Base-by-base conservation (phyloP, 1,284 basidiomycete species). In the Lentinula novae-zelandiae region DNA sequence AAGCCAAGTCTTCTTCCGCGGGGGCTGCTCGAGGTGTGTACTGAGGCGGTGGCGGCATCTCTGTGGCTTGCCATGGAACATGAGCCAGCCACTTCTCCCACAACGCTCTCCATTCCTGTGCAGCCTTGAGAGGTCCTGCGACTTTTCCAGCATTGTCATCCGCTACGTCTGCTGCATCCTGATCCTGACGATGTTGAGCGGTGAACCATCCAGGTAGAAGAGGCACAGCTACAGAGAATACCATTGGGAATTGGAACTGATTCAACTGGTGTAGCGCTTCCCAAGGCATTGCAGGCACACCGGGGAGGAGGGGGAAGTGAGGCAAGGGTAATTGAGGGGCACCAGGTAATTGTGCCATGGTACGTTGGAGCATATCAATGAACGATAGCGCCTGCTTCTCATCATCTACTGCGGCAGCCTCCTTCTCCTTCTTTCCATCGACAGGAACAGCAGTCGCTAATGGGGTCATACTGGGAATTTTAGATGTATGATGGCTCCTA, bases 81-180 rank as follows among this genome's bases (percentile, higher is more conserved):
- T 84, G 70, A 2, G 82, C 78, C 48, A 89, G 72, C 86, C 86
- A 90, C 71, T 86, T 89, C 75, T 92, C 90, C 86, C 86, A 89
- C 34, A 82, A 78, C 27, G 83, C 76, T 33, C 82, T 79, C 77
- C 85, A 81, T 64, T 90, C 79, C 63, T 60, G 81, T 67, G 78
- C 76, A 64, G 76, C 73, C 39, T 58, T 53, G 9, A 53, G 27
- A 58, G 76, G 70, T 51, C 78, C 74, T 53, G 74, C 68, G 33
- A 74, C 71, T 27, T 72, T 57, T 17, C 64, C 74, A 12, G 68
- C 66, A 58, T 67, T 74, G 38, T 13, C 27, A 63, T 75, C 73
- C 46, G 67, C 70, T 9, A 73, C 74, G 48, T 66, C 72, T 48
- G 64, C 60, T 49, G 60, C 68, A 36, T 52, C 48, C 22, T 46